Conservation (phyloP, 2,329 filamentous ascomycete species). For the Colletotrichum sojae region DNA sequence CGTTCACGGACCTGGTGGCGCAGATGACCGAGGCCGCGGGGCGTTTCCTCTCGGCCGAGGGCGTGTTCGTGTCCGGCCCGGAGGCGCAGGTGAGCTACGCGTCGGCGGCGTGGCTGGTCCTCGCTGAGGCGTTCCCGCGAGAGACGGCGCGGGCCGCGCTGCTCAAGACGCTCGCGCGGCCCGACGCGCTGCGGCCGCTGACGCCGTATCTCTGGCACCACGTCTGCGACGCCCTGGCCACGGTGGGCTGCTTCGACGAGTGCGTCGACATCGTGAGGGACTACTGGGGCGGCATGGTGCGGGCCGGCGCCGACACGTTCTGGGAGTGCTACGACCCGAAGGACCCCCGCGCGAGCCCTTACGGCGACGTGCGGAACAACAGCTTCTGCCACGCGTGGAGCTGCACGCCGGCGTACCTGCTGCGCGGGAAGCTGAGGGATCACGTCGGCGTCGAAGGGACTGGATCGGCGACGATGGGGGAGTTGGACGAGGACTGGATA, state of each 20-base stretch:
- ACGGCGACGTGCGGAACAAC: conserved; percentile 50
- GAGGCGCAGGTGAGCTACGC: conserved; percentile 47
- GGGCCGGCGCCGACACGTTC: conserved; percentile 51
- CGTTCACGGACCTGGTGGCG: conserved; percentile 42
- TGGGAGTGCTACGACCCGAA: conserved; percentile 50
- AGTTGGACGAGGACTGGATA: conserved; percentile 28
- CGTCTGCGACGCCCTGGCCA: conserved; percentile 48
- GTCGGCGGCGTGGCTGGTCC: conserved; percentile 50
- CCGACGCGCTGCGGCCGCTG: conserved; percentile 47
- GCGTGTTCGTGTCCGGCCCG: conserved; percentile 47
- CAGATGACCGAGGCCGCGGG: conserved; percentile 44
- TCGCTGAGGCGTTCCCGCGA: conserved; percentile 44
- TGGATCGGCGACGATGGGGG: conserved; percentile 14
- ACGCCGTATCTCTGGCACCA: conserved; percentile 51
- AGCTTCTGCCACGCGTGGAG: conserved; percentile 53
- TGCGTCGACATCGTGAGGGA: conserved; percentile 48
- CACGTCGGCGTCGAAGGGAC: conserved; percentile 13
- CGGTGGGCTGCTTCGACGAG: conserved; percentile 45
- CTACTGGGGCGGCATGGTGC: conserved; percentile 53
- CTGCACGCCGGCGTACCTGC: conserved; percentile 49
- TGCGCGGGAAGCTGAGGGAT: conserved; percentile 41
- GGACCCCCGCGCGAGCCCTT: conserved; percentile 48
- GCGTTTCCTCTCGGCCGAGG: conserved; percentile 41
- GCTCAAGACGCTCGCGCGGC: conserved; percentile 44
- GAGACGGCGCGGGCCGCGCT: conserved; percentile 43